Base-by-base conservation (phyloP, 257 asterid species). In the Nicotiana otophora region DNA sequence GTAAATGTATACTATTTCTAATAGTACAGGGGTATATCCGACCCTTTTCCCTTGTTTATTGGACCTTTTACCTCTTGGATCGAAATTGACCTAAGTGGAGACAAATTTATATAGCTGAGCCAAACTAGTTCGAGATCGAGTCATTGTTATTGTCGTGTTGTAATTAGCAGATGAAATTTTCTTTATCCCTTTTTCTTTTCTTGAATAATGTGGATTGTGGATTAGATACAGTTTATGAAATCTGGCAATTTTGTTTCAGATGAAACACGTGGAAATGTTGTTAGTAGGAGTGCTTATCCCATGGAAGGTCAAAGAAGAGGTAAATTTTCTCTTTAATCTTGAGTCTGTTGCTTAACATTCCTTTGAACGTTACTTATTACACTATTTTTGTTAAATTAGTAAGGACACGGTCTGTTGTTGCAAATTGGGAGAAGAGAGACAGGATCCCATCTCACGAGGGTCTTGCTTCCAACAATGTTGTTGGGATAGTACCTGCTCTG, bases 381-480 rank as follows among this genome's bases (percentile, higher is more conserved):
- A 28, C 79, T 77, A 65, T 85, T 63, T 39, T 80, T 81, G 39
- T 66, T 48, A 57, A 58, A 61, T 72, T 86, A 92, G 98, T 93
- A 81, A 89, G 92, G 88, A 64, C 90, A 57, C 88, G 88, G 60
- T 83, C 91, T 7, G 60, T 83, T 74, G 89, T 82, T 83, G 85
- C 93, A 64, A 92, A 86, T 83, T 92, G 96, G 97, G 97, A 93
- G 86, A 93, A 86, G 81, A 92, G 82, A 85, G 95, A 92, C 53
- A 92, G 92, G 88, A 86, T 82, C 83, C 82, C 91, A 79, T 86
- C 84, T 82, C 91, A 88, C 75, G 90, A 88, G 64, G 89, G 89
- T 82, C 77, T 88, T 82, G 83, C 92, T 77, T 87, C 95, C 83
- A 86, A 90, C 91, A 89, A 26, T 51, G 48, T 86, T 82, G 87